These are phyloP conservation scores for Exophiala mesophila DNA, from an alignment of 2,329 filamentous ascomycete genomes.

Conservation along the genomic window DNA sequence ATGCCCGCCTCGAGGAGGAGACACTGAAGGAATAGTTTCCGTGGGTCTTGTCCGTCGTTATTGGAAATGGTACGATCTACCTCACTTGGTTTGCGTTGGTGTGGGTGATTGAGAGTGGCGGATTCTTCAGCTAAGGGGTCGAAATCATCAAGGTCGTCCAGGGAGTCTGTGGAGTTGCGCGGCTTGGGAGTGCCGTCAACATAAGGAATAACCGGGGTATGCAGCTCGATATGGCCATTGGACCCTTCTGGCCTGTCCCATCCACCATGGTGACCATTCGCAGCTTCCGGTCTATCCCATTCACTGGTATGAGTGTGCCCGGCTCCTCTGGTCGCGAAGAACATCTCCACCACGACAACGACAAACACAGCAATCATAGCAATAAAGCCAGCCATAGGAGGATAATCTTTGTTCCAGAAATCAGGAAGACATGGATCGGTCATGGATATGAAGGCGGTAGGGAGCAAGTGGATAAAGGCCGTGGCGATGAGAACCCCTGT, in stretches of 20 bases:
- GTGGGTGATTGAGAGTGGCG: slow-evolving; percentile 26
- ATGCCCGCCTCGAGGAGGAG: slow-evolving; percentile 77
- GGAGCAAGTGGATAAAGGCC: slow-evolving; percentile 73
- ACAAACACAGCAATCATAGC: slow-evolving; percentile 42
- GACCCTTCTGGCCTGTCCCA: slow-evolving; percentile 38
- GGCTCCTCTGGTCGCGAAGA: slow-evolving; percentile 63
- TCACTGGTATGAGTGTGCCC: slow-evolving; percentile 54
- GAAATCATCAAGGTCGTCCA: slow-evolving; percentile 46
- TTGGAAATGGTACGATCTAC: slow-evolving; percentile 12
- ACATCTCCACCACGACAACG: slow-evolving; percentile 52
- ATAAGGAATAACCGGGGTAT: slow-evolving; percentile 15
- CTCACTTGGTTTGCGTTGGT: slow-evolving; percentile 23
- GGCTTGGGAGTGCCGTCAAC: slow-evolving; percentile 14
- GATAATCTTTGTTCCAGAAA: slow-evolving; percentile 44
- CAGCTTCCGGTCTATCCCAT: slow-evolving; percentile 39
- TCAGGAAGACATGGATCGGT: slow-evolving; percentile 57
- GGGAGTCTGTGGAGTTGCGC: slow-evolving; percentile 51
- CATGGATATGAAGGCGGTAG: slow-evolving; percentile 62
- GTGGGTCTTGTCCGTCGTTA: slow-evolving; percentile 47
- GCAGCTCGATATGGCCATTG: slow-evolving; percentile 18
- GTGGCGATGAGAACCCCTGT: slow-evolving; percentile 83
- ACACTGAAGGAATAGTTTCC: slow-evolving; percentile 69
- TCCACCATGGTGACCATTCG: slow-evolving; percentile 43
- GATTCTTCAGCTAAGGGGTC: slow-evolving; percentile 40
- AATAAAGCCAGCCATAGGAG: slow-evolving; percentile 46